Conservation (phyloP, 75 land plant species). For the Cryptomeria japonica region DNA sequence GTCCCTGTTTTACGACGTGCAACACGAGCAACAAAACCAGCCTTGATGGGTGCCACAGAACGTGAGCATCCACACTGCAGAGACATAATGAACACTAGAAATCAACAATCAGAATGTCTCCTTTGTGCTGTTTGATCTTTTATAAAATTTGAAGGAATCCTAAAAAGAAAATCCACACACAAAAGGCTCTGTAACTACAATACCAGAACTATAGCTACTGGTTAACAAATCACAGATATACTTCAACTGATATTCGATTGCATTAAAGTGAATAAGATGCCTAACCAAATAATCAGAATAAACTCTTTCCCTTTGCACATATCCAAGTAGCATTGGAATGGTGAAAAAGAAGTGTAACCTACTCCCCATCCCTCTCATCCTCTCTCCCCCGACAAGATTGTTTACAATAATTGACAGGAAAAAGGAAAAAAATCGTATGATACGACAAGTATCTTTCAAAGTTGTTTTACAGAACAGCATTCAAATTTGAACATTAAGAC, state of each 20-base stretch:
- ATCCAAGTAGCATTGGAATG: not conserved
- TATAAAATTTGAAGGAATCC: not conserved
- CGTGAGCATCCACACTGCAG: conserved; percentile 84
- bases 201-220: not conserved
- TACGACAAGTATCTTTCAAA: not conserved
- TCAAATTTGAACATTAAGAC: not conserved
- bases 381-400: no score
- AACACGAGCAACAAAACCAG: conserved; percentile 90
- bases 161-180: not conserved
- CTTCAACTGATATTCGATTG: not conserved
- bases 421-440: not conserved
- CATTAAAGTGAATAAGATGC: not conserved
- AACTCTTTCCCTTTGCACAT: not conserved
- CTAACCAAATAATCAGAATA: not conserved
- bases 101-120: not conserved
- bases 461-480: not conserved
- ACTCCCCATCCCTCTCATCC: not conserved
- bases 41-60: conserved; percentile 86
- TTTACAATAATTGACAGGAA: not conserved
- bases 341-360: not conserved
- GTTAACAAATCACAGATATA: not conserved
- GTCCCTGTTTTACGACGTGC: conserved; percentile 69
- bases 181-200: no score
- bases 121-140: not conserved
- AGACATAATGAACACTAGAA: not conserved